Base-by-base conservation (phyloP, 768 basidiomycete species). In the Leucosporidium scottii region DNA sequence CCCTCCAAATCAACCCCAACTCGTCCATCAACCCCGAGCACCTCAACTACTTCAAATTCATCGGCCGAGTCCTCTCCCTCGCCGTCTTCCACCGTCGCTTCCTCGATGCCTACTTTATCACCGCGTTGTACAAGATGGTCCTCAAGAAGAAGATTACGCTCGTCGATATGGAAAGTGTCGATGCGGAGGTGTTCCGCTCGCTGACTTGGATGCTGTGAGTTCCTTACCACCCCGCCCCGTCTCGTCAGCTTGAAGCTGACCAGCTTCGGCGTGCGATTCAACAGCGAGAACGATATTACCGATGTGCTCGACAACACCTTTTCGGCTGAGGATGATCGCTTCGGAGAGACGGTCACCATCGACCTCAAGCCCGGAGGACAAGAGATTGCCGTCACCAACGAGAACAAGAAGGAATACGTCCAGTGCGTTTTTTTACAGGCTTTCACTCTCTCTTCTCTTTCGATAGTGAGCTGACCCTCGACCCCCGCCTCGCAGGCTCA, bases 41-140 rank as follows among this genome's bases (percentile, higher is more conserved):
- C 80, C 80, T 99, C 78, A 98, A 98, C 81, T 99, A 98, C 82
- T 98, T 98, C 88, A 97, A 98, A 81, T 98, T 99, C 79, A 98
- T 99, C 72, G 96, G 96, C 13, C 87, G 96, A 47, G 91, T 89
- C 76, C 82, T 98, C 63, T 93, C 93, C 61, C 84, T 98, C 54
- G 94, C 91, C 72, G 98, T 99, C 78, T 99, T 99, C 86, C 96
- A 99, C 78, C 87, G 96, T 63, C 90, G 96, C 15, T 99, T 99
- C 87, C 81, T 99, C 72, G 96, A 99, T 74, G 94, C 93, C 47
- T 98, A 98, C 83, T 99, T 99, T 79, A 97, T 98, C 73, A 93
- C 94, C 78, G 91, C 91, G 75, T 96, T 99, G 84, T 98, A 99
- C 85, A 99, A 98, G 83, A 97, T 97, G 93, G 93, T 98, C 68